A percentile compares a stretch with the other conserved stretches of the same genome.
phyloP scores from a whole-genome alignment of 208 protist species.

The Acanthamoeba healyi region DNA sequence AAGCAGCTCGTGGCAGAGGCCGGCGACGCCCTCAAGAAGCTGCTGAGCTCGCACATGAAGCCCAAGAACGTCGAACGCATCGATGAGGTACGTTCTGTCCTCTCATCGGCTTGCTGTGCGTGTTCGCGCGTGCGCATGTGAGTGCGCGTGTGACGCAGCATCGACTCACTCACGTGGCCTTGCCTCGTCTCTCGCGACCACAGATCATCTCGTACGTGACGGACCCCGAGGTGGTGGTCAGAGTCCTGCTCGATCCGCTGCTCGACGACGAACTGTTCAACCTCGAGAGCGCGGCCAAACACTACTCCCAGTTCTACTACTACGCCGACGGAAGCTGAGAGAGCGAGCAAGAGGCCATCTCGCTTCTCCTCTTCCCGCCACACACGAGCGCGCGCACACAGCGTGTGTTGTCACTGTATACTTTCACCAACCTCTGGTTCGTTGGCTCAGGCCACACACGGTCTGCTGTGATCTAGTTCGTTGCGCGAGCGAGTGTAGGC shows the following conservation, averaged over 20 bases:
- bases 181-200: too few species aligned
- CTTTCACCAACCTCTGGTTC: not conserved
- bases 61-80: not conserved
- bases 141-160: too few species aligned
- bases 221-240: not conserved
- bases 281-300: not conserved
- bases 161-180: too few species aligned
- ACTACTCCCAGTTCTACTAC: conserved; percentile 39
- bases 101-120: too few species aligned
- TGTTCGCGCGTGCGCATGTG: not conserved
- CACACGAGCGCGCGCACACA: not conserved
- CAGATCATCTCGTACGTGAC: conserved; percentile 5
- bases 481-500: too few species aligned
- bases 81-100: not conserved
- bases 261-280: conserved; percentile 20
- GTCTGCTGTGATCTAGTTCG: too few species aligned
- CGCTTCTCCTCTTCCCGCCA: too few species aligned
- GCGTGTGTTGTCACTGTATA: not conserved
- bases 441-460: too few species aligned
- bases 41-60: not conserved
- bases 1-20: not conserved
- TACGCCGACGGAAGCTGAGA: conserved; percentile 5
- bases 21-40: not conserved
- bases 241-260: not conserved
- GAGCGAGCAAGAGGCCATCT: not conserved